phyloP scores from a whole-genome alignment of 1,284 basidiomycete genomes.

The Peniophora sp. region DNA sequence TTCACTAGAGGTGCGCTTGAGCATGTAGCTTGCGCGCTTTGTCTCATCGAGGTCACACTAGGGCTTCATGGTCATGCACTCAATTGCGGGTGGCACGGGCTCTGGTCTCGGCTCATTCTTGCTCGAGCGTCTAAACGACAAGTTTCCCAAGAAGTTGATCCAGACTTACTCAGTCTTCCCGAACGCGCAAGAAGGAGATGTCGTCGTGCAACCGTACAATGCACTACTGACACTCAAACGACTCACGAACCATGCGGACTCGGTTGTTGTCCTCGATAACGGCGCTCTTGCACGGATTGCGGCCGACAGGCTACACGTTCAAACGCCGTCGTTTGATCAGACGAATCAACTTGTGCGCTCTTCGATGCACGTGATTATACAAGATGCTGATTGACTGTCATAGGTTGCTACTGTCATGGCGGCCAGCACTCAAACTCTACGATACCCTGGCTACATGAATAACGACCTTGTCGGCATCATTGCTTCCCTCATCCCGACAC shows the following conservation, averaged over 20 bases:
- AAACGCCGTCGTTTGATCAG: conserved; percentile 90
- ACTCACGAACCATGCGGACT: conserved; percentile 93
- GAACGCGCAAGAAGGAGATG: conserved; percentile 84
- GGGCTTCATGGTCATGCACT: conserved; percentile 99
- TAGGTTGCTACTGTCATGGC: conserved; percentile 95
- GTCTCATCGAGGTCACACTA: conserved; percentile 23
- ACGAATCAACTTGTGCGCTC: conserved; percentile 80
- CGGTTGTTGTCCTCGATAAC: conserved; percentile 96
- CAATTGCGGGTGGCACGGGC: conserved; percentile 97
- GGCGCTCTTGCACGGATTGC: conserved; percentile 89
- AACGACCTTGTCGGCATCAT: conserved; percentile 98
- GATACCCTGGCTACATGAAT: conserved; percentile 99
- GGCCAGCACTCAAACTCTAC: conserved; percentile 93
- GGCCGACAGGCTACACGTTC: conserved; percentile 84
- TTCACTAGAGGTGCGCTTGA: conserved; percentile 77
- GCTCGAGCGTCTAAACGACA: conserved; percentile 93
- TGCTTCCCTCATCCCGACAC: conserved; percentile 95
- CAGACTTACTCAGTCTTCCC: conserved; percentile 99
- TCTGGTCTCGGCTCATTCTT: conserved; percentile 97
- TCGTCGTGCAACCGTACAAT: conserved; percentile 99
- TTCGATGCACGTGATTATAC: neutral
- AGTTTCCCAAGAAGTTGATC: conserved; percentile 97
- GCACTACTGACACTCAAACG: conserved; percentile 92
- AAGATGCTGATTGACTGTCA: conserved; percentile 1
- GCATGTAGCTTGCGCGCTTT: neutral